Conservation (phyloP, 1,139 yeast genomes). For the Yamadazyma triangularis region DNA sequence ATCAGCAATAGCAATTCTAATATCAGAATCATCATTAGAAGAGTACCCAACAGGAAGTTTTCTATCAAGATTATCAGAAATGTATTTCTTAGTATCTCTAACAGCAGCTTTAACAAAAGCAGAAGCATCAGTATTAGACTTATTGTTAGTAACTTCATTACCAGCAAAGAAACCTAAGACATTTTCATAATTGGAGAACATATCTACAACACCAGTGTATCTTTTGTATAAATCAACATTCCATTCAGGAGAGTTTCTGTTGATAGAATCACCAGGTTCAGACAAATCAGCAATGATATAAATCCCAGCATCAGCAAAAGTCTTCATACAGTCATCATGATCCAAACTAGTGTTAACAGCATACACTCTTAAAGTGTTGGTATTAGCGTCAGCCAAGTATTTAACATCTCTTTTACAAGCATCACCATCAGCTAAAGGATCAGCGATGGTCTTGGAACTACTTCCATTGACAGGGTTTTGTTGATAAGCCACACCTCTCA, state of each 20-base stretch:
- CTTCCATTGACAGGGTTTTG: slow-evolving; percentile 37
- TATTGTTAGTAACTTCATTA: slow-evolving; percentile 80
- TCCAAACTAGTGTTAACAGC: slow-evolving; percentile 62
- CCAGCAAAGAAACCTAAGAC: slow-evolving; percentile 89
- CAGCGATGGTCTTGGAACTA: slow-evolving; percentile 46
- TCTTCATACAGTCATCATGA: slow-evolving; percentile 65
- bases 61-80: slow-evolving; percentile 62
- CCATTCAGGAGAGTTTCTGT: slow-evolving; percentile 62
- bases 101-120: slow-evolving; percentile 88
- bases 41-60: slow-evolving; percentile 84
- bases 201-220: slow-evolving; percentile 70
- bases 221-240: slow-evolving; percentile 60
- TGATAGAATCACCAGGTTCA: slow-evolving; percentile 59
- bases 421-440: slow-evolving; percentile 71
- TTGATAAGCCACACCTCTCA: slow-evolving; percentile 46
- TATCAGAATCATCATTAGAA: slow-evolving; percentile 74
- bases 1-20: slow-evolving; percentile 69
- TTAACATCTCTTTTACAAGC: slow-evolving; percentile 80
- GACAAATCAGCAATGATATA: slow-evolving; percentile 76
- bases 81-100: slow-evolving; percentile 77
- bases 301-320: slow-evolving; percentile 69
- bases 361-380: slow-evolving; percentile 70
- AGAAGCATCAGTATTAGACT: slow-evolving; percentile 69
- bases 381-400: slow-evolving; percentile 53
- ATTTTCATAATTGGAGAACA: slow-evolving; percentile 67